Conservation (phyloP, 2,329 filamentous ascomycete species). For the Onygenales sp. region DNA sequence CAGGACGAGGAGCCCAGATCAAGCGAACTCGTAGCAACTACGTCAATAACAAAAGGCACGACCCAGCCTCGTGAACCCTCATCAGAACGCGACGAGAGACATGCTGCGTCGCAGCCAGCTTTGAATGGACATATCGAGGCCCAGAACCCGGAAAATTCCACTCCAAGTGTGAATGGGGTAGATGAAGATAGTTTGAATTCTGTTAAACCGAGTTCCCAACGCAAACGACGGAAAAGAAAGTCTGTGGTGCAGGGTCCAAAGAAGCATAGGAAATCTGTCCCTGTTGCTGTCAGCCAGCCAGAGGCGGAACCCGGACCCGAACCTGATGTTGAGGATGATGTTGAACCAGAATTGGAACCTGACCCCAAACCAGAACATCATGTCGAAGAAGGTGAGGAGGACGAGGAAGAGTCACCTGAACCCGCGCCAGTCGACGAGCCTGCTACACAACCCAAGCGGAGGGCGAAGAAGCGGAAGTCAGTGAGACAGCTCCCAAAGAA, state of each 20-base stretch:
- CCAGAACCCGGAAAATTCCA: background rate
- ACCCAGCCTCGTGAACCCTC: background rate
- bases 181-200: background rate
- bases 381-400: background rate
- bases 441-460: background rate
- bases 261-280: background rate
- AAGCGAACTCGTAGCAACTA: background rate
- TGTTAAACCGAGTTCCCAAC: background rate
- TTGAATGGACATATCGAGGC: background rate
- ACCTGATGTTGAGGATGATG: background rate
- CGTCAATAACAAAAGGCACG: background rate
- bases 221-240: slow-evolving; percentile 10
- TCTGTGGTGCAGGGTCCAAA: slow-evolving; percentile 8
- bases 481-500: background rate
- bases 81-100: background rate
- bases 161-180: background rate
- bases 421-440: background rate
- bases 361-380: slow-evolving; percentile 3
- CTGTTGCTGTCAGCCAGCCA: background rate
- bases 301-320: slow-evolving; percentile 1
- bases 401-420: background rate
- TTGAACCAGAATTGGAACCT: background rate
- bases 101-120: background rate
- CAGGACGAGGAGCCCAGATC: background rate
- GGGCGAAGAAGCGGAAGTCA: slow-evolving; percentile 4